Base-by-base conservation (phyloP, 768 basidiomycete species). In the Harrya chromipes region DNA sequence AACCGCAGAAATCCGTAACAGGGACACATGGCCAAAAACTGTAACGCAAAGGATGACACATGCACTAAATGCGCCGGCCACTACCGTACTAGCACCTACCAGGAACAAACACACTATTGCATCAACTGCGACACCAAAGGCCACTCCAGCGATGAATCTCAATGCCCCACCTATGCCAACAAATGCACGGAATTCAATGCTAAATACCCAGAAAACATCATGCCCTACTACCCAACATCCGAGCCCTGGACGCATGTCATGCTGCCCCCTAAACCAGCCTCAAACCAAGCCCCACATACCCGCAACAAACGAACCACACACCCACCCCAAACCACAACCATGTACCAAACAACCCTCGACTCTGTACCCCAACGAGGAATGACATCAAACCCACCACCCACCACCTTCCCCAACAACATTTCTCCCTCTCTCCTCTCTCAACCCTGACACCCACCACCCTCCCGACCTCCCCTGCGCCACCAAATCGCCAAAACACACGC, bases 161-260 rank as follows among this genome's bases (percentile, higher is more conserved):
- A 24, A 41, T 4, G 41, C 40, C 9, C 40, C 33, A 14, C 11
- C 11, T 35, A 21, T 13, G 1, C 1, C 8, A 16, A 27, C 4
- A 48, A 52, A 27, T 6, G 47, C 6, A 8, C 26, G 0, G 36
- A 52, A 7, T 12, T 55, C 0, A 31, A 55, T 11, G 13, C 39
- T 5, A 53, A 55, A 11, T 35, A 42, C 10, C 50, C 29, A 0
- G 44, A 55, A 17, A 55, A 53, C 8, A 2, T 7, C 0, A 55
- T 55, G 51, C 51, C 51, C 0, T 55, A 23, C 26, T 55, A 34
- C n/a, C 40, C 50, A 0, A 55, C 54, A 24, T 2, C 52, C 4
- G 6, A 53, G 24, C 9, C 10, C 0, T 55, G 54, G 40, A 55
- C 29, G 0, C 47, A 55, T 20, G 17, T 49, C 0, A 0, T 12